Base-by-base conservation (phyloP, 2,329 filamentous ascomycete genomes). In the Talaromyces sp. region DNA sequence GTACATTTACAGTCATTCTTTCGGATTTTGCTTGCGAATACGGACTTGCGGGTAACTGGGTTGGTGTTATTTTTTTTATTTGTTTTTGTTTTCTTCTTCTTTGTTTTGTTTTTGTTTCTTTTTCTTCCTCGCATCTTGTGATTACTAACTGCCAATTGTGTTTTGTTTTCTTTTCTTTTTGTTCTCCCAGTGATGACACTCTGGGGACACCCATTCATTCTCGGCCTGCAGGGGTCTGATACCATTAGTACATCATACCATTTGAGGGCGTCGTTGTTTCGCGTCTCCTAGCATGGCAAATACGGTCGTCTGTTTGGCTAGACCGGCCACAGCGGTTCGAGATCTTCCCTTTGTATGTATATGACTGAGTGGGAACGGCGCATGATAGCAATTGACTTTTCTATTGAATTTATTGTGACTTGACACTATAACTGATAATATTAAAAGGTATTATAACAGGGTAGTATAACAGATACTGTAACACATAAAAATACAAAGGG, bases 101-200 rank as follows among this genome's bases (percentile, higher is more conserved):
- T 54, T 60, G 54, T 63, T 62, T 64, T 62, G 59, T 59, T 55
- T 56, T 60, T 61, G 60, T 57, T 60, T 55, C 21, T 55, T 62
- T 51, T 63, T 31, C 61, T 60, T 66, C 60, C 59, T 60, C 61
- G 57, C 66, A 64, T 58, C 61, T 62, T 69, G 70, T 68, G 69
- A 65, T 70, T 71, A 31, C 21, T 32, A 48, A 8, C 29, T 41
- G 46, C 7, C 3, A n/a, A 51, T 27, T n/a, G 10, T 51, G n/a
- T 35, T 41, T 27, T 26, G 6, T 38, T 27, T 29, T 27, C 17
- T 51, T 14, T 29, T 26, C 17, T 46, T 35, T 1, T 26, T 41
- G n/a, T n/a, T 41, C 14, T 14, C 43, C 32, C 32, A 58, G 29
- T 55, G 19, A 55, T 38, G 29, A 54, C 32, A 29, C 29, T 21